phyloP scores from a whole-genome alignment of 2,329 filamentous ascomycete species.

The Sclerotinia nivalis region DNA sequence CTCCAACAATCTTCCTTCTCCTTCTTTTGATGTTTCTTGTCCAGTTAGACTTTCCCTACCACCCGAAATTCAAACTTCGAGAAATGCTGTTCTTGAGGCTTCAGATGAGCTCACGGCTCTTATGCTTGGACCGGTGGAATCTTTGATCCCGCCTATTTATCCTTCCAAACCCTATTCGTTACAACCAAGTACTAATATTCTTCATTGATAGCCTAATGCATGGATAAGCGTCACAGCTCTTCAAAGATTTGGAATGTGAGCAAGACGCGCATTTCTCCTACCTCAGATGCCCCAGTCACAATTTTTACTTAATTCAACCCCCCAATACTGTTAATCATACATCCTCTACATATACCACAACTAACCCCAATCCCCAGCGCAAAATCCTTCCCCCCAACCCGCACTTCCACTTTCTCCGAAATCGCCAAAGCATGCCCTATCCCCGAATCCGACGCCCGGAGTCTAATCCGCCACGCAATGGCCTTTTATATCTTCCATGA shows the following conservation, averaged over 20 bases:
- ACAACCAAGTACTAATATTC: neutral
- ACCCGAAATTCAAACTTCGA: neutral
- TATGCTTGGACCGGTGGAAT: constrained; percentile 1
- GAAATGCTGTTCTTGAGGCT: constrained; percentile 2
- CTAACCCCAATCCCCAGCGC: neutral
- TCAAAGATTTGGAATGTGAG: neutral
- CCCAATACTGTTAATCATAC: neutral
- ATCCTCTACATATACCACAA: neutral
- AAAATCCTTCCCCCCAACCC: neutral
- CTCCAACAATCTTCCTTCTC: neutral
- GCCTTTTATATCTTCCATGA: constrained; percentile 48
- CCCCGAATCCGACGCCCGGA: neutral
- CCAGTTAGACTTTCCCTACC: constrained; percentile 8
- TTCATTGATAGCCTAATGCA: neutral
- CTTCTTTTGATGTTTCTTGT: constrained; percentile 4
- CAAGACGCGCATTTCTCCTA: neutral
- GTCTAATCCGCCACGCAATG: constrained; percentile 55
- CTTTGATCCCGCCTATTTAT: neutral
- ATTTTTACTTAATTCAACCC: neutral
- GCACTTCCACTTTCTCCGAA: neutral
- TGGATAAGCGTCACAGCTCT: constrained; percentile 7
- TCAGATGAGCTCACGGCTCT: constrained; percentile 12
- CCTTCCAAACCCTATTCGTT: neutral
- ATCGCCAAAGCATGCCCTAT: neutral
- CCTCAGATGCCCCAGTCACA: neutral